Conservation (phyloP, 768 basidiomycete species). For the Tricholoma bakamatsutake region DNA sequence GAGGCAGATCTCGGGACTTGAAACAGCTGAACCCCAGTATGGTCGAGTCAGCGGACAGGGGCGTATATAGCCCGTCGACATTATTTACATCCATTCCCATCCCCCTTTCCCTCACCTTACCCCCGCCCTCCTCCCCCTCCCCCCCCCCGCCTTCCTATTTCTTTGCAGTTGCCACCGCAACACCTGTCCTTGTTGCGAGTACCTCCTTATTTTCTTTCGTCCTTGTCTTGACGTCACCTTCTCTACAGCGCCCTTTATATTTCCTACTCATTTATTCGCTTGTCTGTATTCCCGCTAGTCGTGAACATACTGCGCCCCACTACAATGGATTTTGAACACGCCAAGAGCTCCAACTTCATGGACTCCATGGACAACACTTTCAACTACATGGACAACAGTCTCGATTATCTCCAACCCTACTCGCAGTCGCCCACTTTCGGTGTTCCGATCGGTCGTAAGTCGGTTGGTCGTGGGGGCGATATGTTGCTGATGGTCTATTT, state of each 20-base stretch:
- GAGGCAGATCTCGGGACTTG: slow-evolving; percentile 15
- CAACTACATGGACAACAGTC: slow-evolving; percentile 44
- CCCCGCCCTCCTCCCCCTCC: slow-evolving; percentile 12
- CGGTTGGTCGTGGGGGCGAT: neutral
- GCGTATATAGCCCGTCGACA: slow-evolving; percentile 19
- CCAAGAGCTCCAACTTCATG: slow-evolving; percentile 44
- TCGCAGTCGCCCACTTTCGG: slow-evolving; percentile 52
- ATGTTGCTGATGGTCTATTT: neutral
- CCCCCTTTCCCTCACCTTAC: slow-evolving; percentile 20
- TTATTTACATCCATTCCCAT: slow-evolving; percentile 19
- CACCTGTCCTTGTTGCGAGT: slow-evolving; percentile 21
- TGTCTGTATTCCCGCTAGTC: slow-evolving; percentile 7
- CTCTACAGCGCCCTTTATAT: slow-evolving; percentile 19
- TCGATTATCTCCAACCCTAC: slow-evolving; percentile 69
- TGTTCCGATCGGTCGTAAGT: slow-evolving; percentile 62
- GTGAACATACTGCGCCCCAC: slow-evolving; percentile 13
- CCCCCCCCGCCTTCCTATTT: slow-evolving; percentile 34
- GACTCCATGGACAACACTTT: slow-evolving; percentile 39
- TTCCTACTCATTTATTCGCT: slow-evolving; percentile 19
- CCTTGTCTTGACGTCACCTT: slow-evolving; percentile 14
- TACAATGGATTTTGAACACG: slow-evolving; percentile 45
- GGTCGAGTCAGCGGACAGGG: neutral
- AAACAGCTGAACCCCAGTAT: neutral
- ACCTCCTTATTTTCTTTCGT: slow-evolving; percentile 21
- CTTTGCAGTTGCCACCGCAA: slow-evolving; percentile 28